A percentile compares a stretch with the other conserved stretches of the same genome.
These are phyloP conservation scores for Penicillium sp. DNA, from an alignment of 2,329 filamentous ascomycete genomes.

Conservation along the genomic window DNA sequence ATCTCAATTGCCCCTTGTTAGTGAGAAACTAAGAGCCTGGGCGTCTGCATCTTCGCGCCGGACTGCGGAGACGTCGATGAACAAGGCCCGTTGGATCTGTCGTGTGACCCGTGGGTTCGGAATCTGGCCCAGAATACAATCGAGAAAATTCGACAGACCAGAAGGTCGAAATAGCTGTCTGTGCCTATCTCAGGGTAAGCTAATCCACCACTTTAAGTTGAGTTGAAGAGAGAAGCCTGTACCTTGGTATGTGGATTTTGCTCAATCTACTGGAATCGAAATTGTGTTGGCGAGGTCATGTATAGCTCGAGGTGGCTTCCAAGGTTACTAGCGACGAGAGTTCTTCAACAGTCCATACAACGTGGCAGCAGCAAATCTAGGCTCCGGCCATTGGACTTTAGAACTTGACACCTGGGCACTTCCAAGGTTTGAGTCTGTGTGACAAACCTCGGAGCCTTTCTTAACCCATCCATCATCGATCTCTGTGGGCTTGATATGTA, in stretches of 20 bases:
- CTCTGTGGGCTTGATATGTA: background rate
- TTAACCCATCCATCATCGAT: background rate
- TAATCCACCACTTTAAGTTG: background rate
- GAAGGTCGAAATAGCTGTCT: background rate
- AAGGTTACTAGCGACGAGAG: background rate
- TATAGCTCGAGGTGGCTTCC: background rate
- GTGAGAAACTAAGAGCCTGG: background rate
- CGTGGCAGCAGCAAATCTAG: background rate
- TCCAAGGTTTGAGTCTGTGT: background rate
- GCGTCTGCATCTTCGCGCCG: constrained; percentile 2
- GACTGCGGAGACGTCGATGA: constrained; percentile 1
- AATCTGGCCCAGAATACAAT: constrained; percentile 2
- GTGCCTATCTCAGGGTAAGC: background rate
- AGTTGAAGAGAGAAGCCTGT: background rate
- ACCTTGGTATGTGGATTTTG: too few relatives aligned
- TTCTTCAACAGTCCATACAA: background rate
- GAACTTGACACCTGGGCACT: background rate
- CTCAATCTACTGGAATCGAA: too few relatives aligned
- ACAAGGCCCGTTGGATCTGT: background rate
- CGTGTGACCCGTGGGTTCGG: constrained; percentile 1
- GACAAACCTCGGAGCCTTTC: background rate
- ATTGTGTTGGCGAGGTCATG: too few relatives aligned
- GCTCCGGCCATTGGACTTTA: background rate
- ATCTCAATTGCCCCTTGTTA: background rate
- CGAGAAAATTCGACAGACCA: background rate